Evolutionary conservation across 2,329 filamentous ascomycete genomes (phyloP).

Genomic region (Berkeleyomyces basicola): DNA sequence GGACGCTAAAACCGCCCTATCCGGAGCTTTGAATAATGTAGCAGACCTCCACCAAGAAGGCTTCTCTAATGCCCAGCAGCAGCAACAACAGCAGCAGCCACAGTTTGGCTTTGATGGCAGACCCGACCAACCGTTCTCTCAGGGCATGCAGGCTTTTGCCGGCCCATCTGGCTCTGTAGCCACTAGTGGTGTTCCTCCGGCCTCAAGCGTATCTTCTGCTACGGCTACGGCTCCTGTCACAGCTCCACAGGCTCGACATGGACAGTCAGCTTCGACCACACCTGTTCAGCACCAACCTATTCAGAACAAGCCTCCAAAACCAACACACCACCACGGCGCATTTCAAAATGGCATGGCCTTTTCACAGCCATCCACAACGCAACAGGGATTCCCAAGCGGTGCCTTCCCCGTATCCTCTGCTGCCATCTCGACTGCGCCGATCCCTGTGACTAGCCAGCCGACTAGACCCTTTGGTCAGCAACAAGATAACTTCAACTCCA

Average conservation of each 20-base stretch:
- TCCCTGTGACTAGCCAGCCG: not conserved
- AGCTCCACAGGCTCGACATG: not conserved
- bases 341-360: not conserved
- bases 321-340: not conserved
- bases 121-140: not conserved
- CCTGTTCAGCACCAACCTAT: slow-evolving; percentile 6
- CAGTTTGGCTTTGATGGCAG: not conserved
- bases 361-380: not conserved
- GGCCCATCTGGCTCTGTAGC: not conserved
- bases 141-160: slow-evolving; percentile 3
- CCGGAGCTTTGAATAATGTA: slow-evolving; percentile 4
- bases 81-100: not conserved
- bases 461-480: not conserved
- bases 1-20: slow-evolving; percentile 4
- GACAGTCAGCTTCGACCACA: not conserved
- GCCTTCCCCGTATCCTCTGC: slow-evolving; percentile 2
- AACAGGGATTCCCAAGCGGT: not conserved
- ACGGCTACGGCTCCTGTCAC: not conserved
- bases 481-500: slow-evolving; percentile 11
- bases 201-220: not conserved
- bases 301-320: not conserved
- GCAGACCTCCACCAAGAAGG: slow-evolving; percentile 5
- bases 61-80: slow-evolving; percentile 1
- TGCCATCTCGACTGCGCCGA: not conserved
- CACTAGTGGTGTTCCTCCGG: not conserved